Conservation (phyloP, 208 protist species). For the Borovskyia barvae region DNA sequence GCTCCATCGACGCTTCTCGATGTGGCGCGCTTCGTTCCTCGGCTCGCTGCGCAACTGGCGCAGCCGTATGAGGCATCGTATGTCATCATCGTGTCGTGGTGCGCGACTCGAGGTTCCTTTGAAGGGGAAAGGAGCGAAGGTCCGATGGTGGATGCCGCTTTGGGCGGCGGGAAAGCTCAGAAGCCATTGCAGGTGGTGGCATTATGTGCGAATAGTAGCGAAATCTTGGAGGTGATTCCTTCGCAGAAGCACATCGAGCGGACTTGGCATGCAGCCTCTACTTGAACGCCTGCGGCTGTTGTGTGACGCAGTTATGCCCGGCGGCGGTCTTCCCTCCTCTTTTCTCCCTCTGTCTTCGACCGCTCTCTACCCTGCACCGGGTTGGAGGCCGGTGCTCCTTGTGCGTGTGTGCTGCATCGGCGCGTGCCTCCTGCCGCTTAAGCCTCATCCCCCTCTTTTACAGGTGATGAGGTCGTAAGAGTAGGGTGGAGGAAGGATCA, state of each 20-base stretch:
- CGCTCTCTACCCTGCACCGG: too few relatives aligned
- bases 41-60: constrained; percentile 1
- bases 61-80: constrained; percentile 1
- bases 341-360: constrained; percentile 8
- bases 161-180: not conserved
- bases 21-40: constrained; percentile 1
- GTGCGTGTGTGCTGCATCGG: too few relatives aligned
- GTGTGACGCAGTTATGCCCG: too few relatives aligned
- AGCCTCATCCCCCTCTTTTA: too few relatives aligned
- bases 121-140: not conserved
- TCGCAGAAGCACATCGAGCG: not conserved
- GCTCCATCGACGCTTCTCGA: too few relatives aligned
- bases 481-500: too few relatives aligned
- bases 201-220: constrained; percentile 8
- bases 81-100: constrained; percentile 10
- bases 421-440: too few relatives aligned
- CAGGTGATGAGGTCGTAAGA: too few relatives aligned
- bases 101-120: constrained; percentile 1
- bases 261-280: not conserved
- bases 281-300: too few relatives aligned
- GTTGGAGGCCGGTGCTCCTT: too few relatives aligned
- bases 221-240: constrained; percentile 14
- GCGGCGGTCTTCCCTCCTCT: not conserved
- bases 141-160: not conserved
- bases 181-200: not conserved